Base-by-base conservation (phyloP, 306 rosid genomes). In the Dicorynia guianensis region DNA sequence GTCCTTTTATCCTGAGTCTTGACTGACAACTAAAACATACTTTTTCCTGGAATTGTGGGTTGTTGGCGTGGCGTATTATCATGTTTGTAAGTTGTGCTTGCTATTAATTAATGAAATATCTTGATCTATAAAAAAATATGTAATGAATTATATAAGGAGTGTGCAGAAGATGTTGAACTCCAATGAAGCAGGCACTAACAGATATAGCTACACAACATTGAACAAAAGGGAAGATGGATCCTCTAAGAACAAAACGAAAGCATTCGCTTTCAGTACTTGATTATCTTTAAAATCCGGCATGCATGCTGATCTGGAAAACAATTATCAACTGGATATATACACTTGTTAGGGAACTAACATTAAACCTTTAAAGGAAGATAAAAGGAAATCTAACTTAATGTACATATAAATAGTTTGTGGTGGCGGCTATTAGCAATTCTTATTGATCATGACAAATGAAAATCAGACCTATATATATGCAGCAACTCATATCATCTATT, bases 251-350 rank as follows among this genome's bases (percentile, higher is more conserved):
- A 74, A 79, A 74, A 48, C 5, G 68, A 52, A 60, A 72, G 75
- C 67, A 61, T 70, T 75, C 49, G 39, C 61, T 75, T 62, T 69
- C 20, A 46, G 68, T 30, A 43, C 9, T 33, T 36, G 47, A 25
- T 25, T 25, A 25, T 80, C 78, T 13, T 79, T 64, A 68, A 85
- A 59, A 53, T 6, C 83, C 50, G 44, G 54, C 67, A 74, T 77
- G 87, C 80, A 61, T 75, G 86, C 83, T 83, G 88, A 88, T 75
- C 64, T 76, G 86, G 76, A 85, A 58, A 84, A 66, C 83, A 80
- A 80, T 75, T 47, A 46, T 25, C 81, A 79, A 69, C 67, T 39
- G 40, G 15, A 52, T 5, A 36, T 20, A 14, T 25, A 53, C 58
- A 59, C 18, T 60, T 55, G 76, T 39, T 25, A 4, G 60, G 47